Evolutionary conservation across 1,139 yeast species (phyloP), one percentile per base, ranked within the genome.

Genomic region (Pichia sp.): DNA sequence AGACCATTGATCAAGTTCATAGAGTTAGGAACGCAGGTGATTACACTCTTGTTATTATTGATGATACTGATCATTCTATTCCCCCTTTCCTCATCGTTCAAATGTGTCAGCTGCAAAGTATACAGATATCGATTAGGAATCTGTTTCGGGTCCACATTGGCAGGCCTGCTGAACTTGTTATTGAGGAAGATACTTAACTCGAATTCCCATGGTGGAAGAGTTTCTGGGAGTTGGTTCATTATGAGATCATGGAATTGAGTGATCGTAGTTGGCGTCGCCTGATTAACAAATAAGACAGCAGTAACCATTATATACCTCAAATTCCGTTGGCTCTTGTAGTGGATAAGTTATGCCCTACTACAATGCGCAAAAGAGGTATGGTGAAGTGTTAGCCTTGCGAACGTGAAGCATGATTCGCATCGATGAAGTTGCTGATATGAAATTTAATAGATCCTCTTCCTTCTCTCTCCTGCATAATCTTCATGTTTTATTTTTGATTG

Each of bases 211-310:
- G 72, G 66, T 2, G 84, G 82, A 28, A 69, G 62, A 3, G 67
- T 50, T 13, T 69, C 64, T 0, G 87, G 85, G 20, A 77, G 63
- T 41, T 74, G 77, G 48, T 80, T 79, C 14, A 78, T 69, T 13
- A 81, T 65, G 45, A 72, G 72, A 53, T 81, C 88, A 47, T 78
- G 83, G 47, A 80, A 69, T 40, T 73, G 73, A 0, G 79, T 65
- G 29, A 81, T 77, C 4, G 81, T 72, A 24, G 79, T 77, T 2
- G 83, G 81, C 6, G 76, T 67, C 3, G 83, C 80, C 40, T 64
- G 65, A 35, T 64, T 70, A 14, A 73, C 74, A 22, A 77, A 60
- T 22, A 74, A 54, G 6, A 75, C 70, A 4, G 52, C 52, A n/a
- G 52, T 48, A 6, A 48, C 52, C 52, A 48, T 48, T 22, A 10